Conservation (phyloP, 2,329 filamentous ascomycete genomes). For the Penicillium janthinellum region DNA sequence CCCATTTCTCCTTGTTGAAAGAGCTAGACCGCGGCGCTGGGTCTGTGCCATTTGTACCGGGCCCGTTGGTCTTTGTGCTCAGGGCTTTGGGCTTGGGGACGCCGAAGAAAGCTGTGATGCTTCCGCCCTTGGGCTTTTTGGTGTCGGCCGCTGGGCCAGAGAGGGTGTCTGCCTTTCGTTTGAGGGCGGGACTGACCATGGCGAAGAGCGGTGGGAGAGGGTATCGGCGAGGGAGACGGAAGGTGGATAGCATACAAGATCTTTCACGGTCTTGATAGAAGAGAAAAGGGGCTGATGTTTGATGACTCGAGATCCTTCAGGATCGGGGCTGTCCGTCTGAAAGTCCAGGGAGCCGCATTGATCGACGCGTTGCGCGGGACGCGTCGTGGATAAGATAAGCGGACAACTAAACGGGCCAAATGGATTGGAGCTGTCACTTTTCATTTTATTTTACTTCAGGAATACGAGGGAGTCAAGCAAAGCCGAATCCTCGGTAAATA, state of each 20-base stretch:
- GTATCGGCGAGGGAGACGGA: background rate
- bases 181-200: slow-evolving; percentile 50
- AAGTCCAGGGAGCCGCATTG: background rate
- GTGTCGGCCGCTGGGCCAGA: slow-evolving; percentile 48
- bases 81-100: slow-evolving; percentile 58
- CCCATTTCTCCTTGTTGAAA: slow-evolving; percentile 91
- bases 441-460: background rate
- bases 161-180: slow-evolving; percentile 64
- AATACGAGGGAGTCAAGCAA: background rate
- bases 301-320: background rate
- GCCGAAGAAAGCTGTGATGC: slow-evolving; percentile 88
- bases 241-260: background rate
- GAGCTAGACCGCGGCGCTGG: slow-evolving; percentile 42
- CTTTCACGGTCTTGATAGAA: background rate
- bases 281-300: background rate
- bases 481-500: no score
- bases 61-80: slow-evolving; percentile 30
- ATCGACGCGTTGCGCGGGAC: slow-evolving; percentile 21
- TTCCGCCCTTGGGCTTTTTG: slow-evolving; percentile 73
- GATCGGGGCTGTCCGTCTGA: background rate
- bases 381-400: slow-evolving; percentile 16
- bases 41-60: slow-evolving; percentile 4
- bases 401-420: background rate
- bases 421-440: background rate
- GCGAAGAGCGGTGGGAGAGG: background rate